Evolutionary conservation across 495 filamentous ascomycete species (phyloP), one percentile per base, ranked within the genome.

Genomic region (Darksidea phi): DNA sequence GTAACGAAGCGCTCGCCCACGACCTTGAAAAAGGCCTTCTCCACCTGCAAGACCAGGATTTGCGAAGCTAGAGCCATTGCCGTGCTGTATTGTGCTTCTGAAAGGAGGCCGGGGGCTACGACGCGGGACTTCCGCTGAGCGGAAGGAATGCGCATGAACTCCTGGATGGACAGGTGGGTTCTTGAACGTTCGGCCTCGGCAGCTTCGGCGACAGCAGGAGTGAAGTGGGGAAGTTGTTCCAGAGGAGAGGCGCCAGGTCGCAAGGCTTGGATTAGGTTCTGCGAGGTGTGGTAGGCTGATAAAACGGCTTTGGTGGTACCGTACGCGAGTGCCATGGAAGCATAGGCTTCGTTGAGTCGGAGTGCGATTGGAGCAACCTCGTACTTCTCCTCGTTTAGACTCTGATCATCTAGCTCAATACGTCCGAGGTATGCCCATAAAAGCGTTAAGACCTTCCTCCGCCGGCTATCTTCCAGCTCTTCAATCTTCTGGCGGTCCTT

Each of bases 11-110:
- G 88, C 76, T 98, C 94, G 59, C 94, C 94, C 65, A 89, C 86
- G 50, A 98, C 94, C 79, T 98, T 98, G 84, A 98, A 98, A 77
- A 95, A 98, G 1, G 90, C 89, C 76, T 91, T 93, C 72, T 91
- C 90, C n/a, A 97, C 82, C 57, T 88, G 80, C 47, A 97, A 77
- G 45, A 82, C 79, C 0, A 94, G 94, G 12, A 98, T 76, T 72
- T 95, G 89, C 65, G 83, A 82, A 23, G 90, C 91, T 42, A 96
- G 85, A 43, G 74, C 70, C 51, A 95, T 76, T 26, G 88, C 90
- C 23, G 84, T 81, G 36, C 82, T 76, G 74, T 96, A 96, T 71
- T 96, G 85, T 50, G 81, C 73, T 52, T 89, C 86, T 7, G 81
- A 85, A 45, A 96, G 75, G 34, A 95, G 83, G 37, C 82, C 85